A percentile compares a stretch with the other conserved stretches of the same genome.
These are phyloP conservation scores for Hypericum androsaemum DNA, from an alignment of 345 rosid species.

Conservation along the genomic window DNA sequence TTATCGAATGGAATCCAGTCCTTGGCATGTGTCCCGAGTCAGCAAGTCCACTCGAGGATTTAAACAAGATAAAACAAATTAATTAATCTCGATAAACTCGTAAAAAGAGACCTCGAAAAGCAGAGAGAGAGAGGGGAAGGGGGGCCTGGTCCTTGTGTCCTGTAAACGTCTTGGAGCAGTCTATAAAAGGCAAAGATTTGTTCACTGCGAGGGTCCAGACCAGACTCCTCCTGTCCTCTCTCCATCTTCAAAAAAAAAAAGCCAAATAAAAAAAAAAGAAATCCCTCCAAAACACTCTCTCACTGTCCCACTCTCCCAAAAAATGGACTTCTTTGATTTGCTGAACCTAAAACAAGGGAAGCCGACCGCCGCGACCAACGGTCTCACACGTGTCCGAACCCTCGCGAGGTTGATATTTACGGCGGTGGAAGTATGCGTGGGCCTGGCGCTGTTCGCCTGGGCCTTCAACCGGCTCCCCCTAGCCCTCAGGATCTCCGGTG, in stretches of 20 bases:
- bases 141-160: too few relatives aligned
- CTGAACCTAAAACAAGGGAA: constrained; percentile 43
- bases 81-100: too few relatives aligned
- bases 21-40: too few relatives aligned
- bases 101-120: too few relatives aligned
- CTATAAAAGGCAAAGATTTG: constrained; percentile 30
- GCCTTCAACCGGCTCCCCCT: neutral
- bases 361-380: constrained; percentile 18
- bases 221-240: neutral
- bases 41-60: too few relatives aligned
- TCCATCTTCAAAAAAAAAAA: neutral
- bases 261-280: neutral
- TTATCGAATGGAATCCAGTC: too few relatives aligned
- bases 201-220: constrained; percentile 17
- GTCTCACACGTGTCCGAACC: constrained; percentile 5
- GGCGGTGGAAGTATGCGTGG: constrained; percentile 1
- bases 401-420: constrained; percentile 30
- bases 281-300: neutral
- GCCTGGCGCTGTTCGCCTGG: neutral
- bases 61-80: too few relatives aligned
- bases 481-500: neutral
- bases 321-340: constrained; percentile 26
- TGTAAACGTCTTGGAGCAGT: constrained; percentile 3
- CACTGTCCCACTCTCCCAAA: neutral
- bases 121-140: too few relatives aligned